A percentile compares a stretch with the other conserved stretches of the same genome.
Conservation (phyloP, 441 rosid genomes). For the Omphalea diandra region DNA sequence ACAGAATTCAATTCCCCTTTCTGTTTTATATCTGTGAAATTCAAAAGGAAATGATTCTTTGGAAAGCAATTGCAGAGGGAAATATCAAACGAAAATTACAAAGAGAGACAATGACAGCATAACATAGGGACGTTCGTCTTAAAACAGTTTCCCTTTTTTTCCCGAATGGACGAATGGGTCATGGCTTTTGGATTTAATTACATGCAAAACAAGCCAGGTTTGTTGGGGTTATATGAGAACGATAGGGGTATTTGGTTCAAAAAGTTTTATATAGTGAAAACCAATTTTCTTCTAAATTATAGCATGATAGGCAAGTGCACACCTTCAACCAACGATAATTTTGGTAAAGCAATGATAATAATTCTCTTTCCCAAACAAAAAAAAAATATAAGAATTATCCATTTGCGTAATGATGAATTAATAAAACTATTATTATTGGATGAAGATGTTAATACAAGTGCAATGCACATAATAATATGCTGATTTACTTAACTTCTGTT, state of each 20-base stretch:
- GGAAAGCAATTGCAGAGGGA: not conserved
- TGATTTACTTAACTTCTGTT: no score
- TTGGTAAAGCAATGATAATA: no score
- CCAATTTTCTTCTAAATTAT: no score
- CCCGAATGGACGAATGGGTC: not conserved
- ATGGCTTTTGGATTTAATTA: not conserved
- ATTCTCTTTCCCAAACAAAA: no score
- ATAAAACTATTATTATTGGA: no score
- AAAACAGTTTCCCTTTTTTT: not conserved
- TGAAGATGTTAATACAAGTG: no score
- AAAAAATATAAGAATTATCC: no score
- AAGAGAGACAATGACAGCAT: constrained; percentile 22
- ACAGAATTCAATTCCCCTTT: not conserved
- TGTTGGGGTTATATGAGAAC: not conserved
- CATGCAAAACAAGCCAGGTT: not conserved
- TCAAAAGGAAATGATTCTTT: not conserved
- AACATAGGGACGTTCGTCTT: not conserved
- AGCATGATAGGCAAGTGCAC: no score
- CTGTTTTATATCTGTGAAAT: no score
- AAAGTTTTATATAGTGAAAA: not conserved
- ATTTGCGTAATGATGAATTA: no score
- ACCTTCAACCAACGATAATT: no score
- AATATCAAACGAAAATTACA: constrained; percentile 34
- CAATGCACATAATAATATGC: no score
- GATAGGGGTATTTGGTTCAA: not conserved